A percentile compares a stretch with the other conserved stretches of the same genome.
Conservation (phyloP, 345 rosid species). For the Melastoma malabathricum region DNA sequence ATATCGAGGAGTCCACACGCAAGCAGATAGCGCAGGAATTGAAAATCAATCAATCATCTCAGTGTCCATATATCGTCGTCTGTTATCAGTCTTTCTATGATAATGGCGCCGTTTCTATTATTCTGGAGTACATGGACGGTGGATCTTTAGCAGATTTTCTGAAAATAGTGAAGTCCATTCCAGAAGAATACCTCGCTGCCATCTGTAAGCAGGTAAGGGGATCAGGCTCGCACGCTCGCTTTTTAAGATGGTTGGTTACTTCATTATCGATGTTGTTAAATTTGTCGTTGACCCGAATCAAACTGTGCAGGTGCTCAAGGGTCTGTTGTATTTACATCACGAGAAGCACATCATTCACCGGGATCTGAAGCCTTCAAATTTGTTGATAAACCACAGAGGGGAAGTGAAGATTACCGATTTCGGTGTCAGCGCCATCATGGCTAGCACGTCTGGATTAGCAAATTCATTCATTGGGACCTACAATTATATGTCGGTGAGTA, state of each 20-base stretch:
- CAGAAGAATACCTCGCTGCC: slow-evolving; percentile 60
- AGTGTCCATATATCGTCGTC: slow-evolving; percentile 65
- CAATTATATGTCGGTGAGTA: slow-evolving; percentile 89
- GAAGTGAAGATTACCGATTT: slow-evolving; percentile 94
- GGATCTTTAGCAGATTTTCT: slow-evolving; percentile 81
- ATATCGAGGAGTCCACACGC: slow-evolving; percentile 48
- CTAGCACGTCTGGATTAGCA: slow-evolving; percentile 68
- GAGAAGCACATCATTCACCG: slow-evolving; percentile 82
- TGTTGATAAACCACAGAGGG: slow-evolving; percentile 84
- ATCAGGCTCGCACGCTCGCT: no score
- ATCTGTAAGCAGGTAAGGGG: slow-evolving; percentile 66
- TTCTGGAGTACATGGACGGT: slow-evolving; percentile 89
- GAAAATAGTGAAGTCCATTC: slow-evolving; percentile 51
- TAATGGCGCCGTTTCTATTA: slow-evolving; percentile 71
- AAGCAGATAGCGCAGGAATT: slow-evolving; percentile 65
- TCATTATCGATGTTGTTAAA: slow-evolving; percentile 3
- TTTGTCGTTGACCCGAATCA: not conserved
- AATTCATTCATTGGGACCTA: slow-evolving; percentile 71
- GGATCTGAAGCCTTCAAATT: slow-evolving; percentile 75
- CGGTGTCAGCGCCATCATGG: slow-evolving; percentile 84
- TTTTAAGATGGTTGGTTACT: not conserved
- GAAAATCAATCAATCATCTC: slow-evolving; percentile 67
- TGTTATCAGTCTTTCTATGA: slow-evolving; percentile 73
- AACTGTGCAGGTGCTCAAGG: slow-evolving; percentile 53
- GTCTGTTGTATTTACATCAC: slow-evolving; percentile 70